Conservation (phyloP, 805 yeast species). For the Ogataea ramenticola region DNA sequence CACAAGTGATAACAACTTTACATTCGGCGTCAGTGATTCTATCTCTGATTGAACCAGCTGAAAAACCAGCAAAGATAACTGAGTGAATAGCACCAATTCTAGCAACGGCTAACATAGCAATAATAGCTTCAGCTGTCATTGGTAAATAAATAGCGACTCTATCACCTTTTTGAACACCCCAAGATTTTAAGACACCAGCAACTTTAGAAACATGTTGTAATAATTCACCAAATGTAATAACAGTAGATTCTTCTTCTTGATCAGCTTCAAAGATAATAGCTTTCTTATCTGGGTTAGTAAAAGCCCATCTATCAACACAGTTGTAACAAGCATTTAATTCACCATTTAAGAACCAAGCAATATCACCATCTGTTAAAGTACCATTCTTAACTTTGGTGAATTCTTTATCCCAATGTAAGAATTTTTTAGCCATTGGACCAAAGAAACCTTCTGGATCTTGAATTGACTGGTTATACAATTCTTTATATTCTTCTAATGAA, state of each 20-base stretch:
- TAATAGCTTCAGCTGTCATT: slow-evolving; percentile 94
- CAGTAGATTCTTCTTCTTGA: slow-evolving; percentile 66
- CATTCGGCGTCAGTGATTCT: slow-evolving; percentile 85
- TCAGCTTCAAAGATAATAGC: slow-evolving; percentile 93
- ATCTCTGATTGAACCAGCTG: slow-evolving; percentile 87
- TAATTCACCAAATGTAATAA: slow-evolving; percentile 79
- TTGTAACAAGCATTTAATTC: slow-evolving; percentile 88
- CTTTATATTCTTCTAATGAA: slow-evolving; percentile 59
- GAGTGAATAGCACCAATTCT: slow-evolving; percentile 96
- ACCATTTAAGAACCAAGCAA: slow-evolving; percentile 93
- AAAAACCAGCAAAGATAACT: slow-evolving; percentile 94
- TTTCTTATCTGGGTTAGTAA: slow-evolving; percentile 74
- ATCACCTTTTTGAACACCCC: slow-evolving; percentile 93
- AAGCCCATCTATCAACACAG: slow-evolving; percentile 94
- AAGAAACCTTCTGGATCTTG: slow-evolving; percentile 75
- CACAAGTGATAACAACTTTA: slow-evolving; percentile 84
- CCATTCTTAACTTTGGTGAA: slow-evolving; percentile 62
- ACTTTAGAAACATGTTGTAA: slow-evolving; percentile 77
- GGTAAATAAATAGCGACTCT: slow-evolving; percentile 95
- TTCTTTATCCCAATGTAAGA: slow-evolving; percentile 73
- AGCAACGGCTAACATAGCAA: slow-evolving; percentile 88
- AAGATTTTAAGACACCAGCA: slow-evolving; percentile 72
- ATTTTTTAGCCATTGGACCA: slow-evolving; percentile 66
- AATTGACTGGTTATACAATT: slow-evolving; percentile 67
- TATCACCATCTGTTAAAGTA: slow-evolving; percentile 64